Base-by-base conservation (phyloP, 192 early-diverging fungal species). In the Mortierella claussenii region DNA sequence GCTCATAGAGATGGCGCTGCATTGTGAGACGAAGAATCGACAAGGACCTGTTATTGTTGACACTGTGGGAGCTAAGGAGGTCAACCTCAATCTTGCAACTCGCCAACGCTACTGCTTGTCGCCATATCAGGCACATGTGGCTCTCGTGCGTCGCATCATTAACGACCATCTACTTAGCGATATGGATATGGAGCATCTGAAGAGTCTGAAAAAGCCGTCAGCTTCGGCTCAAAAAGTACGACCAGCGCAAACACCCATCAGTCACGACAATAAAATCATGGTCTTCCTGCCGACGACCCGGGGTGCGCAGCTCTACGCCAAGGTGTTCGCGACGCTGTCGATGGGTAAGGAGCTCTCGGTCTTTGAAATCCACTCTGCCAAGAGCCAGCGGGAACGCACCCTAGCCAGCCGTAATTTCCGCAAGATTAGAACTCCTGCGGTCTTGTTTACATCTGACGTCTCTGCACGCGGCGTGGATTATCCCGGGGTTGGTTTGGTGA, bases 391-490 rank as follows among this genome's bases (percentile, higher is more conserved):
- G 4, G 80, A 85, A 52, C 92, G 95, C 27, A 83, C 86, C 12
- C 68, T 86, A 30, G 86, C 91, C 4, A 90, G 92, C 17, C 84
- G 91, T 20, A 78, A 74, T 13, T 99, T 98, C 84, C 85, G 93
- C 56, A 79, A 59, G 3, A 75, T 81, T 30, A 48, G 54, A 18
- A 66, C 52, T 7, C 78, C 86, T 42, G 83, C 75, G 32, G 87
- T 98, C 21, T 80, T 99, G 42, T 88, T 98, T 58, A 97, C 97
- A 0, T 93, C 95, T 2, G 97, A 98, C 68, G 94, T 99, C 13
- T 96, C 95, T 53, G 96, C 97, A 13, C 90, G 97, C 49, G 97
- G 97, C 54, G 93, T 99, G 12, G 97, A 99, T 81, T 98, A 97
- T 52, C 96, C 96, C 12, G 90, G 90, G 59, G 97, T 99, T 2